Evolutionary conservation across 192 early-diverging fungal species (phyloP).

Genomic region (Gaertneriomyces sp.): DNA sequence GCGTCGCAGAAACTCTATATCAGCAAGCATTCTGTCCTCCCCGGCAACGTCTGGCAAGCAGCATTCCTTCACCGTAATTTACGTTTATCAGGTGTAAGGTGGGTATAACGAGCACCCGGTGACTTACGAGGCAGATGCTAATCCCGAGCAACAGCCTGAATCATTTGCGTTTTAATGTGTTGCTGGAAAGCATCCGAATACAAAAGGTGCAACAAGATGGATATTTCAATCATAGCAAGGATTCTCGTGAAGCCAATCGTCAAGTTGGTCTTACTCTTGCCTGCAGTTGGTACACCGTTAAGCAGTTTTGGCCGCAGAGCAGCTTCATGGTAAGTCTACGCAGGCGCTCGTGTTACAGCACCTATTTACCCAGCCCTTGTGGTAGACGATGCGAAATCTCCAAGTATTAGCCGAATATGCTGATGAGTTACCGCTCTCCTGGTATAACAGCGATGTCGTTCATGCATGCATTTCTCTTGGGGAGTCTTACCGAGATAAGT

Average conservation of each 20-base stretch:
- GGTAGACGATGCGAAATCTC: conserved; percentile 17
- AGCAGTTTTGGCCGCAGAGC: conserved; percentile 18
- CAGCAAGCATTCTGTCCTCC: not conserved
- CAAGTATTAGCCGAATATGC: conserved; percentile 12
- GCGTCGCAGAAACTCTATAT: not conserved
- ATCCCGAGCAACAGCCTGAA: too few relatives aligned
- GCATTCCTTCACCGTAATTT: not conserved
- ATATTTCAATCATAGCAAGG: too few relatives aligned
- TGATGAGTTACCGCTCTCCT: conserved; percentile 10
- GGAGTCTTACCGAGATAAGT: not conserved
- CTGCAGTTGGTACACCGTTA: conserved; percentile 12
- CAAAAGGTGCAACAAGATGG: too few relatives aligned
- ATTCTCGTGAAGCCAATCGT: too few relatives aligned
- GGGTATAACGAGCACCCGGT: too few relatives aligned
- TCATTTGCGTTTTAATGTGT: too few relatives aligned
- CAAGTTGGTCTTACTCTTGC: conserved; percentile 2
- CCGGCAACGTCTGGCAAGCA: conserved; percentile 3
- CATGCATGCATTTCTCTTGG: not conserved
- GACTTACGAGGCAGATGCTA: too few relatives aligned
- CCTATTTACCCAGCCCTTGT: not conserved
- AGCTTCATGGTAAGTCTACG: conserved; percentile 11
- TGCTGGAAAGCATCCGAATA: too few relatives aligned
- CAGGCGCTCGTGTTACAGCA: not conserved
- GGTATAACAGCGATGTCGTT: conserved; percentile 10
- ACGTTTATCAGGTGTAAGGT: not conserved